Evolutionary conservation across 148 eudicot species (phyloP).

Genomic region (Agrostemma githago): DNA sequence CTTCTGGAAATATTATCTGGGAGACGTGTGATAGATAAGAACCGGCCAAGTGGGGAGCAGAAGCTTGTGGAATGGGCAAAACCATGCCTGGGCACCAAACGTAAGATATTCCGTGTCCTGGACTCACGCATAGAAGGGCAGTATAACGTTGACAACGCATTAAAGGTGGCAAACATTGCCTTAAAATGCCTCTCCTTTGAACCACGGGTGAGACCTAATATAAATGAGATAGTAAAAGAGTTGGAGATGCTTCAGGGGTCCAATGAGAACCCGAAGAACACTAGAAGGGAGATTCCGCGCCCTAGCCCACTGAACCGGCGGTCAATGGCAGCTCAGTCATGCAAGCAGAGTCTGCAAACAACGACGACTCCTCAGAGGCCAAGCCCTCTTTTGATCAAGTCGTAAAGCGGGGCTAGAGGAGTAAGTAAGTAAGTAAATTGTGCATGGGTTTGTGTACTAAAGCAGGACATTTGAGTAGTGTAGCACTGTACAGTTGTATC

Average conservation of each 20-base stretch:
- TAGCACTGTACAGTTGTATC: slow-evolving; percentile 19
- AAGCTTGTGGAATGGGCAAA: slow-evolving; percentile 36
- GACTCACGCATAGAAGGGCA: slow-evolving; percentile 39
- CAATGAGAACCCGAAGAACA: background rate
- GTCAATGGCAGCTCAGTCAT: slow-evolving; percentile 18
- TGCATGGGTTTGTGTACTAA: slow-evolving; percentile 10
- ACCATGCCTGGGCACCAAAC: slow-evolving; percentile 27
- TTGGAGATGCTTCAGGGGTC: slow-evolving; percentile 36
- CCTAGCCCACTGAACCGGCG: slow-evolving; percentile 10
- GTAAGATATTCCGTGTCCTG: slow-evolving; percentile 28
- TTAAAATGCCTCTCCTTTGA: slow-evolving; percentile 36
- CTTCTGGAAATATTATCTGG: slow-evolving; percentile 30
- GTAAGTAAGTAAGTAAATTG: background rate
- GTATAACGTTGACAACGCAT: slow-evolving; percentile 31
- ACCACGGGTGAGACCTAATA: slow-evolving; percentile 35
- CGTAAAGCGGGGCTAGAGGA: background rate
- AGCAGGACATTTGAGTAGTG: background rate
- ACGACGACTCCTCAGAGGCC: slow-evolving; percentile 8
- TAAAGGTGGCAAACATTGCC: slow-evolving; percentile 32
- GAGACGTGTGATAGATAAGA: slow-evolving; percentile 27
- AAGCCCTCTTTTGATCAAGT: slow-evolving; percentile 20
- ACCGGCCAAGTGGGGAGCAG: slow-evolving; percentile 30
- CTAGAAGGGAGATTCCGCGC: slow-evolving; percentile 10
- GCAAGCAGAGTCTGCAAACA: slow-evolving; percentile 12
- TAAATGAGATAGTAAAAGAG: slow-evolving; percentile 33